Evolutionary conservation across 2,329 filamentous ascomycete genomes (phyloP).

Genomic region (Venturiaceae sp.): DNA sequence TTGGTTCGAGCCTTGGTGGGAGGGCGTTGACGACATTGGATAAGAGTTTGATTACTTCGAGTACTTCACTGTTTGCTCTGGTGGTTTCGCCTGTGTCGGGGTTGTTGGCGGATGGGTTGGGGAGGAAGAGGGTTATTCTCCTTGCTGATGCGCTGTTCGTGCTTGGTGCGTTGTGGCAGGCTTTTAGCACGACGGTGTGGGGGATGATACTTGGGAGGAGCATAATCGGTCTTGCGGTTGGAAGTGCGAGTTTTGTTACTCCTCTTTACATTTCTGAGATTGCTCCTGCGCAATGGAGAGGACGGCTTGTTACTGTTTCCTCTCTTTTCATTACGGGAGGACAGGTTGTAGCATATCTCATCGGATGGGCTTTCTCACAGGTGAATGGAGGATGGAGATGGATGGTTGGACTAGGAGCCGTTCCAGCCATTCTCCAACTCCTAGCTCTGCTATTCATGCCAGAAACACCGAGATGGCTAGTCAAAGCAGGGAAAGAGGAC

Average conservation of each 20-base stretch:
- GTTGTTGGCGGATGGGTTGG: conserved; percentile 58
- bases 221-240: conserved; percentile 63
- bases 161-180: conserved; percentile 56
- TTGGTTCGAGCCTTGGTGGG: conserved; percentile 42
- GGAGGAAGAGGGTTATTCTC: conserved; percentile 75
- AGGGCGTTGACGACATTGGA: conserved; percentile 42
- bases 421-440: conserved; percentile 66
- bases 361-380: conserved; percentile 64
- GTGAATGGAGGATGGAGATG: conserved; percentile 66
- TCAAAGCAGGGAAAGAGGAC: conserved; percentile 53
- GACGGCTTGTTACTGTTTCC: conserved; percentile 71
- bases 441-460: conserved; percentile 63
- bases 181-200: conserved; percentile 45
- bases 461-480: conserved; percentile 82
- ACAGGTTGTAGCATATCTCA: conserved; percentile 78
- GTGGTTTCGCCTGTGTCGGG: conserved; percentile 46
- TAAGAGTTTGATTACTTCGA: conserved; percentile 49
- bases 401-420: conserved; percentile 79
- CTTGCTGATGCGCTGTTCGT: conserved; percentile 54
- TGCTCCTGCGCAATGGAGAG: conserved; percentile 65
- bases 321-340: conserved; percentile 78
- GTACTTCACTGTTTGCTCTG: conserved; percentile 47
- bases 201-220: conserved; percentile 59
- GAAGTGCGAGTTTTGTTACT: conserved; percentile 70
- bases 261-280: conserved; percentile 86